Percentiles rank a stretch among this genome's conserved stretches.
phyloP scores from a whole-genome alignment of 495 filamentous ascomycete genomes.

The Hypomontagnella submonticulosa region DNA sequence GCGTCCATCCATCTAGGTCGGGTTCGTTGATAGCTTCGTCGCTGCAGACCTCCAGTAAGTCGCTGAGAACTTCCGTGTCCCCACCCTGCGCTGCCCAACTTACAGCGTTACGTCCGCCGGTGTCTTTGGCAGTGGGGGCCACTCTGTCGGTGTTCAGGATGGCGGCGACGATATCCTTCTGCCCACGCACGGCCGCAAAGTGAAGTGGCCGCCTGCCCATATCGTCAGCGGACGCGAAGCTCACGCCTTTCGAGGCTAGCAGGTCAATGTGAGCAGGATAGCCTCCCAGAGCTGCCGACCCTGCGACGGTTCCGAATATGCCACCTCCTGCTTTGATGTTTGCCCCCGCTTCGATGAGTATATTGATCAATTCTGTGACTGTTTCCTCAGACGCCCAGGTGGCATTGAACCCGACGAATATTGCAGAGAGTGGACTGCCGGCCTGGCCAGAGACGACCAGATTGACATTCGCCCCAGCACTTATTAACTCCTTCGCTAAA shows the following conservation, averaged over 20 bases:
- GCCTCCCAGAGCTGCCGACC: conserved; percentile 1
- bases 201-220: conserved; percentile 31
- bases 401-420: not conserved
- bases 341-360: conserved; percentile 33
- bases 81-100: conserved; percentile 32
- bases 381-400: not conserved
- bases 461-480: conserved; percentile 1
- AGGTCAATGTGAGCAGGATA: conserved; percentile 6
- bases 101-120: conserved; percentile 14
- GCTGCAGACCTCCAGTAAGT: conserved; percentile 11
- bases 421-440: not conserved
- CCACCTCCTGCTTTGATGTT: conserved; percentile 21
- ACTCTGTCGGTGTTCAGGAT: conserved; percentile 23
- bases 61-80: conserved; percentile 1
- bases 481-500: conserved; percentile 1
- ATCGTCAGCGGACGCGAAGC: conserved; percentile 11
- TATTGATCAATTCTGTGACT: conserved; percentile 9
- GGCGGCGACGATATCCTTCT: conserved; percentile 13
- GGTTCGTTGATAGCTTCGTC: conserved; percentile 14
- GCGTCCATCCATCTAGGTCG: conserved; percentile 41
- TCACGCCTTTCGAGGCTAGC: conserved; percentile 27
- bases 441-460: not conserved
- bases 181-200: conserved; percentile 14
- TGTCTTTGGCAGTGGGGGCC: conserved; percentile 12
- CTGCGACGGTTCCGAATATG: conserved; percentile 10